These are phyloP conservation scores for Xylaria castorea DNA, from an alignment of 495 filamentous ascomycete species.

Conservation along the genomic window DNA sequence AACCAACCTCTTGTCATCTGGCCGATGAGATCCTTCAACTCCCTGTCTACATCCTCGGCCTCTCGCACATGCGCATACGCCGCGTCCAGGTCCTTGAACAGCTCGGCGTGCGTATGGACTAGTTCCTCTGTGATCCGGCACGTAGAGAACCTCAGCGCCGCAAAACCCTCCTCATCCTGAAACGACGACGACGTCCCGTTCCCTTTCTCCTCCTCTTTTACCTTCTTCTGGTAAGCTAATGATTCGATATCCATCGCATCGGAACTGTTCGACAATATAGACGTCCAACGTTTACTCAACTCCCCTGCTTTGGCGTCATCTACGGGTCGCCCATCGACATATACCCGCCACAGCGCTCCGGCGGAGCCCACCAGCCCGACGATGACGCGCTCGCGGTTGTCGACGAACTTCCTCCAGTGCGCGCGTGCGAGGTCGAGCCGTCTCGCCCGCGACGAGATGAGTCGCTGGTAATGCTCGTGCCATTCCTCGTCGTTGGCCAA, in stretches of 20 bases:
- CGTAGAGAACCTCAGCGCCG: background rate
- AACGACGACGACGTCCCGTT: background rate
- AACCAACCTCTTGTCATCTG: background rate
- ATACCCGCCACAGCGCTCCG: background rate
- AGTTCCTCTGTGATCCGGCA: background rate
- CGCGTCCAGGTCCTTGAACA: constrained; percentile 1
- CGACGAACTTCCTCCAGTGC: background rate
- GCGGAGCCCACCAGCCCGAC: background rate
- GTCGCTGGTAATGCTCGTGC: background rate
- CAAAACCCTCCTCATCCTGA: background rate
- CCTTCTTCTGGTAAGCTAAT: background rate
- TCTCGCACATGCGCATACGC: background rate
- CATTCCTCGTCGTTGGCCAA: background rate
- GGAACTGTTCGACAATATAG: background rate
- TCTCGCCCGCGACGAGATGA: background rate
- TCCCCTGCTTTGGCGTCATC: background rate
- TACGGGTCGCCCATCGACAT: background rate
- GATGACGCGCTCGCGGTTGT: background rate
- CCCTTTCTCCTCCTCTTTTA: background rate
- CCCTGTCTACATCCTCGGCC: background rate
- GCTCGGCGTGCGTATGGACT: background rate
- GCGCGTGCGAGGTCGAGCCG: background rate
- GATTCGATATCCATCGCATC: background rate
- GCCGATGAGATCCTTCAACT: background rate
- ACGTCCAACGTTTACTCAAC: background rate